A percentile compares a stretch with the other conserved stretches of the same genome.
phyloP scores from a whole-genome alignment of 768 basidiomycete species.

The Hemileccinum rubropunctum region DNA sequence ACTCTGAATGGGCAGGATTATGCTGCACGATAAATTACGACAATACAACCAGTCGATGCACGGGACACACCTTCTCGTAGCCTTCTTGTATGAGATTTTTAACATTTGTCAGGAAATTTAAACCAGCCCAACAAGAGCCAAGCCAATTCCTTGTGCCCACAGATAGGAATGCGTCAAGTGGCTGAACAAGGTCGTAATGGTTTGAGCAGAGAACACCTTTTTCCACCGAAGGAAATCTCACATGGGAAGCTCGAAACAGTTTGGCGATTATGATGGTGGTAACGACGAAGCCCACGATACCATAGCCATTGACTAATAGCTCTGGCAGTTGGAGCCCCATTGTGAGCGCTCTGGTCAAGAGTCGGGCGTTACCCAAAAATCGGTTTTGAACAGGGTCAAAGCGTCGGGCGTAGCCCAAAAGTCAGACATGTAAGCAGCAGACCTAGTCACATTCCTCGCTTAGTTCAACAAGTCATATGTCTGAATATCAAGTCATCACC shows the following conservation, averaged over 20 bases:
- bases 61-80: not conserved
- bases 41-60: not conserved
- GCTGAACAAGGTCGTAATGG: not conserved
- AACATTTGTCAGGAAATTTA: not conserved
- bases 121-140: conserved; percentile 5
- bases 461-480: too few relatives aligned
- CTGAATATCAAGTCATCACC: too few relatives aligned
- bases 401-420: too few relatives aligned
- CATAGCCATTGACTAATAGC: not conserved
- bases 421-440: too few relatives aligned
- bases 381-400: too few relatives aligned
- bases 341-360: too few relatives aligned
- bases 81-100: not conserved
- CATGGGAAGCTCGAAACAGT: not conserved
- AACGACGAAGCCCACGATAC: not conserved
- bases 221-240: not conserved
- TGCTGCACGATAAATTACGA: not conserved
- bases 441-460: too few relatives aligned
- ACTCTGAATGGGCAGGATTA: conserved; percentile 1
- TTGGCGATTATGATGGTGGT: not conserved
- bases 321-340: not conserved
- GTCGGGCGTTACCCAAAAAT: too few relatives aligned
- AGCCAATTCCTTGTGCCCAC: conserved; percentile 1
- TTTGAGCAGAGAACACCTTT: not conserved
- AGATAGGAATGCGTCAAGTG: conserved; percentile 6